These are phyloP conservation scores for Olyra latifolia DNA, from an alignment of 176 grass and related monocot genomes.

Conservation along the genomic window DNA sequence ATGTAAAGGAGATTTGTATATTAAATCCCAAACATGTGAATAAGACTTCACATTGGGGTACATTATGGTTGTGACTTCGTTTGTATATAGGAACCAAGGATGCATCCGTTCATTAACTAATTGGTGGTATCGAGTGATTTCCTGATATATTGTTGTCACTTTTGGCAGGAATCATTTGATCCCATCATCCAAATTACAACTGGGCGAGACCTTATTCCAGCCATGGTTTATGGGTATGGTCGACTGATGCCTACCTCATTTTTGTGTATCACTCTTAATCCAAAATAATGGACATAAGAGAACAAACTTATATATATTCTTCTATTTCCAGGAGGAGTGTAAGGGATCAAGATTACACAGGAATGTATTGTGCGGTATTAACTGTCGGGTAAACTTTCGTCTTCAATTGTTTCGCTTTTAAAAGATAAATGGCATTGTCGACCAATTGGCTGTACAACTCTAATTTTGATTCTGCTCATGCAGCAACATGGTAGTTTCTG, in stretches of 20 bases:
- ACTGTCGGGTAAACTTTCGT: slow-evolving; percentile 57
- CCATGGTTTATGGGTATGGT: slow-evolving; percentile 93
- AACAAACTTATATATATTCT: slow-evolving; percentile 22
- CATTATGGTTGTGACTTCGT: neutral
- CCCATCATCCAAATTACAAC: slow-evolving; percentile 79
- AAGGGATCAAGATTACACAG: slow-evolving; percentile 82
- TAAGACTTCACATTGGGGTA: neutral
- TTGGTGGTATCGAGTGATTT: neutral
- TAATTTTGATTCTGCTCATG: slow-evolving; percentile 28
- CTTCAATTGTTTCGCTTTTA: neutral
- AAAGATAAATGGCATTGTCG: neutral
- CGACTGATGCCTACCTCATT: slow-evolving; percentile 8
- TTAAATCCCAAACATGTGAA: neutral
- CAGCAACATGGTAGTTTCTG: slow-evolving; percentile 83
- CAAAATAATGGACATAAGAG: neutral
- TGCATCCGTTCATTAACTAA: neutral
- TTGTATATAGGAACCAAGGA: neutral
- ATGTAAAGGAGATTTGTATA: neutral
- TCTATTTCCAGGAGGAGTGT: slow-evolving; percentile 67
- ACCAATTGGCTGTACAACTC: neutral
- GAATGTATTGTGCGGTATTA: slow-evolving; percentile 88
- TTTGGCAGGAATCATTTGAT: slow-evolving; percentile 87
- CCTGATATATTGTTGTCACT: neutral
- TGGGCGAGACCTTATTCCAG: slow-evolving; percentile 86
- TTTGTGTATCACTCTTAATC: neutral